These are phyloP conservation scores for Hsuehochloa calcarea DNA, from an alignment of 176 grass and related monocot species.

Conservation along the genomic window DNA sequence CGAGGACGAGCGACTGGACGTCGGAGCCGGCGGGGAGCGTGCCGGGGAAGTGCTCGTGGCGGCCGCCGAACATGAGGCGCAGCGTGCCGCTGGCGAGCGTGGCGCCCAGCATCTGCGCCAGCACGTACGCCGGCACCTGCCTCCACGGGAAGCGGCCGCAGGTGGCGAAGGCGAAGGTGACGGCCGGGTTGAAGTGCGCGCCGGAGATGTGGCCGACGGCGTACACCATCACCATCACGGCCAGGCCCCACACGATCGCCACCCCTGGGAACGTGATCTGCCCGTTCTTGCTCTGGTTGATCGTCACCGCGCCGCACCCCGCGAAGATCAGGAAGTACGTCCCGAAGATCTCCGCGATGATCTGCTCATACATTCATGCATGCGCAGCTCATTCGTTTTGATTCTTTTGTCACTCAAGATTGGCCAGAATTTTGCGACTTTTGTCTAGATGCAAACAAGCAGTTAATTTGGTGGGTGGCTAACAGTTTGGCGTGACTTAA, in stretches of 20 bases:
- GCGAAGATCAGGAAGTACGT: conserved; percentile 98
- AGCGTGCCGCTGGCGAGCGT: conserved; percentile 64
- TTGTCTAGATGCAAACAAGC: not conserved
- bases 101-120: conserved; percentile 65
- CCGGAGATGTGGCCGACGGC: conserved; percentile 93
- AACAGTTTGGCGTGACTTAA: not conserved
- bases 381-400: not conserved
- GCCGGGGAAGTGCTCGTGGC: conserved; percentile 59
- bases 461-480: not conserved
- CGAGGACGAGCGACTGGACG: conserved; percentile 64
- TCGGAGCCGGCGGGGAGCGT: conserved; percentile 66
- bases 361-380: not conserved
- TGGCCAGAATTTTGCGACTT: not conserved
- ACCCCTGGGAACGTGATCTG: conserved; percentile 86
- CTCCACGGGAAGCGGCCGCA: conserved; percentile 79
- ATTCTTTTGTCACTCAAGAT: not conserved
- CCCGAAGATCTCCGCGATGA: conserved; percentile 78
- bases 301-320: conserved; percentile 76
- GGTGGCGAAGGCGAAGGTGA: conserved; percentile 83
- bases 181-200: conserved; percentile 95
- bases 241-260: conserved; percentile 81
- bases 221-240: conserved; percentile 97
- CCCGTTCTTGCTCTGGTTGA: conserved; percentile 65
- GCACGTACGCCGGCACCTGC: conserved; percentile 64
- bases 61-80: conserved; percentile 62